A percentile compares a stretch with the other conserved stretches of the same genome.
Conservation (phyloP, 1,139 yeast species). For the Wickerhamomyces sp. region DNA sequence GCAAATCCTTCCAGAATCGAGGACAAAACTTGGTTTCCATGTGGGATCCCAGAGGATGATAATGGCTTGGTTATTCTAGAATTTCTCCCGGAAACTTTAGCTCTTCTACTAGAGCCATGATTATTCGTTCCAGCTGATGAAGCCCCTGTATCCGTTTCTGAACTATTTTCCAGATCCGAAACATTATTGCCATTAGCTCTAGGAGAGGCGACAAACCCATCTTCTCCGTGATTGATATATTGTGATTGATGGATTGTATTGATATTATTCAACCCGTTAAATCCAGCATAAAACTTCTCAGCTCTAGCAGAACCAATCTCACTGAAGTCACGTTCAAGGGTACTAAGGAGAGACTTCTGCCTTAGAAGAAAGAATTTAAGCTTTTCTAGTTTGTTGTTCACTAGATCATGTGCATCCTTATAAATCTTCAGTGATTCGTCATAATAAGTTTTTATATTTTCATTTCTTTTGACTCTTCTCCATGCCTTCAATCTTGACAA, state of each 20-base stretch:
- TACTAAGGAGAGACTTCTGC: conserved; percentile 23
- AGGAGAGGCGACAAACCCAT: no score
- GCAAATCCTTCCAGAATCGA: conserved; percentile 26
- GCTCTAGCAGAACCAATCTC: conserved; percentile 22
- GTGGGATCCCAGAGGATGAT: background rate
- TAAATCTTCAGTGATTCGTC: conserved; percentile 23
- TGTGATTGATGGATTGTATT: background rate
- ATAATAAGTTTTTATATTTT: conserved; percentile 22
- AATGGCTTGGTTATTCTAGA: background rate
- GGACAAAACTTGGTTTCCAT: conserved; percentile 9
- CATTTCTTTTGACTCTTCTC: conserved; percentile 22
- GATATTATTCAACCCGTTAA: background rate
- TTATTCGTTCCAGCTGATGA: conserved; percentile 2
- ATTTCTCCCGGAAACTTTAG: background rate
- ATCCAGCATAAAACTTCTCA: conserved; percentile 19
- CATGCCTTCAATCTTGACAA: conserved; percentile 23
- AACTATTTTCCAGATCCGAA: conserved; percentile 3
- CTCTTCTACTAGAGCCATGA: background rate
- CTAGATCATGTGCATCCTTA: conserved; percentile 23
- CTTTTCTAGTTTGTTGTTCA: conserved; percentile 26
- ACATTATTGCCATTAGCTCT: background rate
- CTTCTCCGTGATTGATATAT: background rate
- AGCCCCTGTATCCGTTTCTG: conserved; percentile 17
- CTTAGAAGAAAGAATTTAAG: conserved; percentile 28
- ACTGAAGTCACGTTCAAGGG: conserved; percentile 21